Evolutionary conservation across 192 early-diverging fungal species (phyloP).

Genomic region (Linderina pennispora): DNA sequence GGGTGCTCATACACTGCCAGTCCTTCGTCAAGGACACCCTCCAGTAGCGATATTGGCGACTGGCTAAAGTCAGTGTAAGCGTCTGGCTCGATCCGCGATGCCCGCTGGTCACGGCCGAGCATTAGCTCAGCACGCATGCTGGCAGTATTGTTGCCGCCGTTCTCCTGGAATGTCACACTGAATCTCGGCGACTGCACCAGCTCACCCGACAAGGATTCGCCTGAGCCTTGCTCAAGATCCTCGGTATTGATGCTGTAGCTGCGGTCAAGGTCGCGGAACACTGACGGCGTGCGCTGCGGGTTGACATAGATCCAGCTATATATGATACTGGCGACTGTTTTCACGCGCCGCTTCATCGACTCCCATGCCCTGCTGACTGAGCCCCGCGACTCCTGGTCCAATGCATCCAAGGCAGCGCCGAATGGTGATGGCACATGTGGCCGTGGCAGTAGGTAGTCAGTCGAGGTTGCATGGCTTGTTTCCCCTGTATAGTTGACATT

Average conservation of each 20-base stretch:
- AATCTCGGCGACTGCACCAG: conserved; percentile 18
- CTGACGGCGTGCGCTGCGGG: conserved; percentile 18
- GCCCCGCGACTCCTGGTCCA: conserved; percentile 17
- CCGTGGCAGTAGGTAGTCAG: conserved; percentile 36
- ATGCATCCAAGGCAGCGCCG: conserved; percentile 10
- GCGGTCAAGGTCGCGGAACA: conserved; percentile 29
- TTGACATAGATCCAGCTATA: conserved; percentile 43
- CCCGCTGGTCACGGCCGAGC: conserved; percentile 52
- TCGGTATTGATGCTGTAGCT: conserved; percentile 25
- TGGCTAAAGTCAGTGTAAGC: conserved; percentile 66
- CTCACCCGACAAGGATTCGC: no score
- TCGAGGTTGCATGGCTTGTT: conserved; percentile 34
- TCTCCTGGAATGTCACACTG: conserved; percentile 29
- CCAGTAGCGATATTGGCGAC: conserved; percentile 62
- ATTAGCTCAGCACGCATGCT: conserved; percentile 35
- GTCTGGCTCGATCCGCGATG: conserved; percentile 55
- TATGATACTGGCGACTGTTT: conserved; percentile 3
- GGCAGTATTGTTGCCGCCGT: not conserved
- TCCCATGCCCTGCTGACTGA: conserved; percentile 7
- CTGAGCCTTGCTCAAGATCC: no score
- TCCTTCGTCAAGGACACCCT: conserved; percentile 66
- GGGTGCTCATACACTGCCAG: conserved; percentile 63
- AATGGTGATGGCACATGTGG: conserved; percentile 23
- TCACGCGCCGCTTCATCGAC: not conserved
- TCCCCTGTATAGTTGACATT: not conserved